Base-by-base conservation (phyloP, 495 filamentous ascomycete genomes). In the Tuber magnatum region DNA sequence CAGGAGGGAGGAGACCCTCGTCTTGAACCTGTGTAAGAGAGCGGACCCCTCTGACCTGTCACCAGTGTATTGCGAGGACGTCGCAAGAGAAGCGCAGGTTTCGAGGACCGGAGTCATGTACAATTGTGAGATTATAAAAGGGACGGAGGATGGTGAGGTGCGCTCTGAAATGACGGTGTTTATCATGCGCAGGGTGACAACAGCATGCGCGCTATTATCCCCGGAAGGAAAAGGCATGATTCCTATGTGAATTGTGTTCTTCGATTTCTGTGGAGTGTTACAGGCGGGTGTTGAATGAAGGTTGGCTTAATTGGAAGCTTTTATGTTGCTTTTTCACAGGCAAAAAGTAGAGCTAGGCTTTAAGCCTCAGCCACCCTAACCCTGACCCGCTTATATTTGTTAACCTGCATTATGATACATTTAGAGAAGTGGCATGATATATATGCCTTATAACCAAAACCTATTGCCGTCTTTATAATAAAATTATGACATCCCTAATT, bases 21-120 rank as follows among this genome's bases (percentile, higher is more conserved):
- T 76, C 73, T 82, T 83, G 73, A 75, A 82, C 43, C 81, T 83
- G 68, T 81, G 76, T 10, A 80, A 48, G 24, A 83, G 72, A 22
- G 75, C 79, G 24, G 71, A 65, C 6, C 71, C 75, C 48, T 82
- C 81, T 28, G 79, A 79, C 41, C 18, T 71, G 2, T 24, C 39
- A 40, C 75, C 75, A 22, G 46, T 24, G 3, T 70, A 73, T 24
- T 75, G 12, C 16, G 56, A 20, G 32, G 28, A 65, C 5, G 28
- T 32, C 3, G 56, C 7, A 1, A 65, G 56, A 16, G 32, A 65
- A 20, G 56, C 56, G 28, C 56, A 65, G 56, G 14, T 65, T 35
- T 65, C 56, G 28, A 65, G 56, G 28, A 65, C 28, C 14, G 56
- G 56, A 20, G 56, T 65, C 28, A 65, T 65, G 56, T 65, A 65